These are phyloP conservation scores for Poteriospumella lacustris DNA, from an alignment of 108 stramenopile species.

Conservation along the genomic window DNA sequence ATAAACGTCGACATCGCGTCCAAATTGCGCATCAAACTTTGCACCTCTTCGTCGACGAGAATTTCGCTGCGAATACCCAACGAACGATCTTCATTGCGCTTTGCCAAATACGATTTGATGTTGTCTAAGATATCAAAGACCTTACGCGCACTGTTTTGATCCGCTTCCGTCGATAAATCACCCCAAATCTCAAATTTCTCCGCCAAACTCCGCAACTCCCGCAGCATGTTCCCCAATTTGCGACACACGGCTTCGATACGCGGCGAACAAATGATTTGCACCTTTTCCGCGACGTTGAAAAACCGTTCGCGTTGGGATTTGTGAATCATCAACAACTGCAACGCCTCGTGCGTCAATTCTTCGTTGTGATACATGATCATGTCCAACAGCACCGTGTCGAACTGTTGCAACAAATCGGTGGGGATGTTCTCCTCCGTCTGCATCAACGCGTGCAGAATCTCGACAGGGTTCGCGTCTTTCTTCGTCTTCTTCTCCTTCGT, in stretches of 20 bases:
- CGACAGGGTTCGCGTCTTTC: not conserved
- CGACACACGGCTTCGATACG: not conserved
- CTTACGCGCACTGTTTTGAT: not conserved
- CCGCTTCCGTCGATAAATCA: constrained; percentile 13
- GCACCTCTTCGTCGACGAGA: constrained; percentile 27
- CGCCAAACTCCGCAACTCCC: constrained; percentile 1
- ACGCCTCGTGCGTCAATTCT: not conserved
- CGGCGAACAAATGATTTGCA: constrained; percentile 21
- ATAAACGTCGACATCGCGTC: constrained; percentile 18
- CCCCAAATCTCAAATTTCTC: constrained; percentile 29
- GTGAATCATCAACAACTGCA: constrained; percentile 20
- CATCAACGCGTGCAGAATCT: not conserved
- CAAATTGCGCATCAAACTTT: not conserved
- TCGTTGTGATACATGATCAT: constrained; percentile 11
- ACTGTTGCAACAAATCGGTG: not conserved
- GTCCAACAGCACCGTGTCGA: constrained; percentile 13
- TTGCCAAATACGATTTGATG: not conserved
- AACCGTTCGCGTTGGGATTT: not conserved
- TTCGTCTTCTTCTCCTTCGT: not conserved
- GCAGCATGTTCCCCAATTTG: not conserved
- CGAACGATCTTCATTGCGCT: constrained; percentile 11
- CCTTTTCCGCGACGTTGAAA: not conserved
- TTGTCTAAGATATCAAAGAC: not conserved
- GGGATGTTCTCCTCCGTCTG: not conserved
- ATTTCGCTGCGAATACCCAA: not conserved